These are phyloP conservation scores for Vicia sativa DNA, from an alignment of 306 rosid species.

Conservation along the genomic window DNA sequence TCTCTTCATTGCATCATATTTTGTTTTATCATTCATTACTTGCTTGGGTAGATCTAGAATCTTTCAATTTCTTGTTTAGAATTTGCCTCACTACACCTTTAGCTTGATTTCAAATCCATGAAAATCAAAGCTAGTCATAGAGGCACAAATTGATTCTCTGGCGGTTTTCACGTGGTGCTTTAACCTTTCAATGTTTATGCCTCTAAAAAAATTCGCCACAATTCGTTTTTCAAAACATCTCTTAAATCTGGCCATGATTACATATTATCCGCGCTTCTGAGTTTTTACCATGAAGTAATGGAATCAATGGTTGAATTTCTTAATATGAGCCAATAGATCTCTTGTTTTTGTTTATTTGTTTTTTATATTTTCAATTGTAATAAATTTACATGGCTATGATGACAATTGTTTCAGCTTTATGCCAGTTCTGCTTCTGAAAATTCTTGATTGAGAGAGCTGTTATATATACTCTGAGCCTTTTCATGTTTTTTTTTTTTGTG, in stretches of 20 bases:
- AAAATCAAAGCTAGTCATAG: conserved; percentile 66
- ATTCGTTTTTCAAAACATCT: too few relatives aligned
- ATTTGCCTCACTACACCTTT: conserved; percentile 88
- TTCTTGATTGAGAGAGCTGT: conserved; percentile 88
- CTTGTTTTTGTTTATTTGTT: background rate
- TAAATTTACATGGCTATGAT: conserved; percentile 46
- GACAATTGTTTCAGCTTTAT: conserved; percentile 67
- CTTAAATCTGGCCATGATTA: conserved; percentile 50
- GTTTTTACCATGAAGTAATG: conserved; percentile 58
- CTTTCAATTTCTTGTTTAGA: too few relatives aligned
- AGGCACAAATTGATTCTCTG: conserved; percentile 53
- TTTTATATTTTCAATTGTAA: background rate
- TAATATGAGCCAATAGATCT: conserved; percentile 65
- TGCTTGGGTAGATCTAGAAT: too few relatives aligned
- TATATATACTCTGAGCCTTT: conserved; percentile 57
- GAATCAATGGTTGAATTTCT: conserved; percentile 77
- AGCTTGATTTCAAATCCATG: conserved; percentile 63
- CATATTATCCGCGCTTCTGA: conserved; percentile 73
- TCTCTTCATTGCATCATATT: too few relatives aligned
- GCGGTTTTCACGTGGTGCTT: conserved; percentile 85
- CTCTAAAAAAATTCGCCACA: conserved; percentile 78
- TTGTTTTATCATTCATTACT: too few relatives aligned
- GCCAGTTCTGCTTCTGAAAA: conserved; percentile 99
- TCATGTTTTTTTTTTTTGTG: background rate
- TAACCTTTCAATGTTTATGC: conserved; percentile 57